These are phyloP conservation scores for Achaetomiella virescens DNA, from an alignment of 495 filamentous ascomycete genomes.

Conservation along the genomic window DNA sequence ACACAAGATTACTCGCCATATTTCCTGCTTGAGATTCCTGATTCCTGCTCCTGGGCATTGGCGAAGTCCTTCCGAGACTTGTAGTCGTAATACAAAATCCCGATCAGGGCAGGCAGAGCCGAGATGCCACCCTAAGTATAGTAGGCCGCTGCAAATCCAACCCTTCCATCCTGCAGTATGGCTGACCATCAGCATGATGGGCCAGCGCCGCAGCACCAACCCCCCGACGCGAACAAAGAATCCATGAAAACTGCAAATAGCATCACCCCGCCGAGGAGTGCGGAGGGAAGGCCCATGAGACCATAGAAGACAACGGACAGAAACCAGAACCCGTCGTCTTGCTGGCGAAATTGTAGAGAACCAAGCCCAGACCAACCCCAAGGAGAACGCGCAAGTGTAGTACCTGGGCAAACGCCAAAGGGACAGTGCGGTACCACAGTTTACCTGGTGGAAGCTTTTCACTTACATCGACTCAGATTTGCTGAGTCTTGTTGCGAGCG, in stretches of 20 bases:
- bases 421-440: too few species aligned
- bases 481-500: too few species aligned
- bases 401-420: not conserved
- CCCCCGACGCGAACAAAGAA: not conserved
- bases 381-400: not conserved
- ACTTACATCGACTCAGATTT: too few species aligned
- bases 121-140: not conserved
- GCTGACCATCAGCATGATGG: not conserved
- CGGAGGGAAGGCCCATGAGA: not conserved
- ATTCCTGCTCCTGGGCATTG: too few species aligned
- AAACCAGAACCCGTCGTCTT: not conserved
- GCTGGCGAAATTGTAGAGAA: not conserved
- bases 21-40: too few species aligned
- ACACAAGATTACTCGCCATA: too few species aligned
- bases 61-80: too few species aligned
- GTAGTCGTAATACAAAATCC: too few species aligned
- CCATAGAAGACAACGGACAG: not conserved
- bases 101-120: not conserved
- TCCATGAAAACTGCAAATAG: not conserved
- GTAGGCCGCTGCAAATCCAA: not conserved
- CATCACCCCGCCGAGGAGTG: not conserved
- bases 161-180: not conserved
- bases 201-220: not conserved
- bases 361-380: not conserved
- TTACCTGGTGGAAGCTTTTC: too few species aligned